Conservation (phyloP, 2,329 filamentous ascomycete species). For the Pleomassaria siparia region DNA sequence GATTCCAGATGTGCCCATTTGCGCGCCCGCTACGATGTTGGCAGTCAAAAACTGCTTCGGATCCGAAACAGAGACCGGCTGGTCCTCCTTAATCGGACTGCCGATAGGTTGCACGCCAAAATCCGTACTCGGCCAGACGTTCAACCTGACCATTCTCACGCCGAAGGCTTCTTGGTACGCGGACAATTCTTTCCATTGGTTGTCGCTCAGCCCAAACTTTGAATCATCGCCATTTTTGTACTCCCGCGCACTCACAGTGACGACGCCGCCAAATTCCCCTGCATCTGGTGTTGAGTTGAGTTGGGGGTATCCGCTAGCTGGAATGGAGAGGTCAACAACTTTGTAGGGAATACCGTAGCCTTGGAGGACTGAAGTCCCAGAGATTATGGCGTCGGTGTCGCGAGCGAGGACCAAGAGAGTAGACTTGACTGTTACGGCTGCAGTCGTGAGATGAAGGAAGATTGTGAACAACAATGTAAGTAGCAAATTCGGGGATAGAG, state of each 20-base stretch:
- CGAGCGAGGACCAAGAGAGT: conserved; percentile 58
- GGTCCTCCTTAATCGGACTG: conserved; percentile 17
- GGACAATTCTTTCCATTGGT: conserved; percentile 58
- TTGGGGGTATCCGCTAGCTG: conserved; percentile 51
- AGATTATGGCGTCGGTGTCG: conserved; percentile 49
- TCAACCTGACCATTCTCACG: conserved; percentile 59
- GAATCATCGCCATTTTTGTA: conserved; percentile 49
- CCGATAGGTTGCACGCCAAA: conserved; percentile 45
- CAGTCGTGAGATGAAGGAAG: neutral
- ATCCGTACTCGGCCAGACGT: conserved; percentile 55
- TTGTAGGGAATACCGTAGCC: conserved; percentile 62
- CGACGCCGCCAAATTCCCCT: conserved; percentile 61
- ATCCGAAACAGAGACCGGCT: conserved; percentile 51
- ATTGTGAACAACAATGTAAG: neutral
- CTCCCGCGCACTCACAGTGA: conserved; percentile 53
- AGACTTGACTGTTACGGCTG: conserved; percentile 21
- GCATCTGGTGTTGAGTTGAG: conserved; percentile 51
- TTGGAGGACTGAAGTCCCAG: conserved; percentile 56
- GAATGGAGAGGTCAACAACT: conserved; percentile 53
- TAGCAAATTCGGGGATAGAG: neutral
- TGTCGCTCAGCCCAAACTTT: conserved; percentile 52
- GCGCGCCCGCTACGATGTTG: conserved; percentile 48
- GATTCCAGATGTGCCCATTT: conserved; percentile 33
- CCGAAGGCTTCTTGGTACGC: conserved; percentile 59
- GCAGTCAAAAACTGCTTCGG: conserved; percentile 55